Percentiles rank a stretch among this genome's conserved stretches.
Conservation (phyloP, 495 filamentous ascomycete genomes). For the Penicillium ucsense region DNA sequence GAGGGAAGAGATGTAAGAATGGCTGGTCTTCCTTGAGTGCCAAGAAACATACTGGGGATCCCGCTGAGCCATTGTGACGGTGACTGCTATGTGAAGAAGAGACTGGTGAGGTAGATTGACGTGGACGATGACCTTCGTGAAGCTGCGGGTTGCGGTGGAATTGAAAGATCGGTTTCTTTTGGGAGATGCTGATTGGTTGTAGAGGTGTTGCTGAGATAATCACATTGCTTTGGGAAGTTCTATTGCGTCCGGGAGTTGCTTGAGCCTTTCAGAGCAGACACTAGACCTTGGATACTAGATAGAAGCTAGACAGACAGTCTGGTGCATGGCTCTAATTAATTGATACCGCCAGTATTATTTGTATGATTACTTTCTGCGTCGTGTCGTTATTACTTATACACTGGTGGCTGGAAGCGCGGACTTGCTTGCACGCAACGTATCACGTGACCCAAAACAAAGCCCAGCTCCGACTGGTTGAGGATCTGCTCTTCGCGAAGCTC, state of each 20-base stretch:
- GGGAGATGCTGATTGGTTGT: slow-evolving; percentile 20
- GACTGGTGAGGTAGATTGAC: slow-evolving; percentile 15
- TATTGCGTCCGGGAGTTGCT: not conserved
- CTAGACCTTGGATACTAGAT: not conserved
- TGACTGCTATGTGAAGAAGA: slow-evolving; percentile 7
- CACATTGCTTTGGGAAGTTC: not conserved
- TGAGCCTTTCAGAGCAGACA: too few relatives aligned
- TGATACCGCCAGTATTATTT: not conserved
- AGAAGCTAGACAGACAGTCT: not conserved
- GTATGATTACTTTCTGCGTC: too few relatives aligned
- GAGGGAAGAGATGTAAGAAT: not conserved
- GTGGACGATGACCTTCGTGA: slow-evolving; percentile 11
- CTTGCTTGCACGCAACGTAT: not conserved
- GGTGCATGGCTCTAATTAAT: not conserved
- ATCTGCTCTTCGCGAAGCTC: slow-evolving; percentile 17
- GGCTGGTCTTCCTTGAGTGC: too few relatives aligned
- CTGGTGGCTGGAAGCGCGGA: too few relatives aligned
- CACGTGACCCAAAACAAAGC: slow-evolving; percentile 25
- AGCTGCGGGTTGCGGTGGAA: slow-evolving; percentile 23
- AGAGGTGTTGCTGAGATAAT: slow-evolving; percentile 10
- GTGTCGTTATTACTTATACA: too few relatives aligned
- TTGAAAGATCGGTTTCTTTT: slow-evolving; percentile 27
- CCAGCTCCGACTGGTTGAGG: slow-evolving; percentile 12
- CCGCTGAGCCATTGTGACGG: slow-evolving; percentile 40
- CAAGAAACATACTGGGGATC: slow-evolving; percentile 33